Evolutionary conservation across 2,329 filamentous ascomycete genomes (phyloP).

Genomic region (Pleoardoris graminearum): DNA sequence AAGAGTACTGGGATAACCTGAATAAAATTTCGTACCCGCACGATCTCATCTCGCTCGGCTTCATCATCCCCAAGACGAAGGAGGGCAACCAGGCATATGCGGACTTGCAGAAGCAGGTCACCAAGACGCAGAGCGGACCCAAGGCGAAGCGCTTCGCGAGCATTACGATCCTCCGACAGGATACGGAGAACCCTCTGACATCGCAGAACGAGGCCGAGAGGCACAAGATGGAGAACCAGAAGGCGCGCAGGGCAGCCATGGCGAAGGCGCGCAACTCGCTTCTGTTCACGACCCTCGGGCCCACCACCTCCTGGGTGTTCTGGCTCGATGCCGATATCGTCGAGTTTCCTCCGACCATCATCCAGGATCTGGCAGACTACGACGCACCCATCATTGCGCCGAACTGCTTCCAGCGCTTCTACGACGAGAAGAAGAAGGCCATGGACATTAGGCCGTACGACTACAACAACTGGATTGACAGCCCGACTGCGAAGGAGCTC

Average conservation of each 20-base stretch:
- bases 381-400: constrained; percentile 91
- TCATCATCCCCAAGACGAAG: constrained; percentile 92
- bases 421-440: constrained; percentile 68
- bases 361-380: constrained; percentile 87
- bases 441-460: constrained; percentile 85
- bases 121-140: constrained; percentile 80
- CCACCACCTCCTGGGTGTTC: constrained; percentile 90
- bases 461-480: constrained; percentile 98
- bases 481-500: constrained; percentile 73
- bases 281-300: constrained; percentile 91
- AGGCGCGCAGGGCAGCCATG: constrained; percentile 84
- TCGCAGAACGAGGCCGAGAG: constrained; percentile 87
- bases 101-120: constrained; percentile 80
- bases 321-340: constrained; percentile 94
- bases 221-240: constrained; percentile 91
- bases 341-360: constrained; percentile 80
- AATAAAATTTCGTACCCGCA: constrained; percentile 84
- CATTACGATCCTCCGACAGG: constrained; percentile 92
- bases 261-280: constrained; percentile 90
- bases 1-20: constrained; percentile 94
- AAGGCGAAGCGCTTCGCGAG: constrained; percentile 85
- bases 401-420: constrained; percentile 90
- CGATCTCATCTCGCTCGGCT: constrained; percentile 90
- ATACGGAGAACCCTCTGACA: constrained; percentile 79
- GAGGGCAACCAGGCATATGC: constrained; percentile 87